These are phyloP conservation scores for Termitomyces sp. DNA, from an alignment of 768 basidiomycete genomes.

Conservation along the genomic window DNA sequence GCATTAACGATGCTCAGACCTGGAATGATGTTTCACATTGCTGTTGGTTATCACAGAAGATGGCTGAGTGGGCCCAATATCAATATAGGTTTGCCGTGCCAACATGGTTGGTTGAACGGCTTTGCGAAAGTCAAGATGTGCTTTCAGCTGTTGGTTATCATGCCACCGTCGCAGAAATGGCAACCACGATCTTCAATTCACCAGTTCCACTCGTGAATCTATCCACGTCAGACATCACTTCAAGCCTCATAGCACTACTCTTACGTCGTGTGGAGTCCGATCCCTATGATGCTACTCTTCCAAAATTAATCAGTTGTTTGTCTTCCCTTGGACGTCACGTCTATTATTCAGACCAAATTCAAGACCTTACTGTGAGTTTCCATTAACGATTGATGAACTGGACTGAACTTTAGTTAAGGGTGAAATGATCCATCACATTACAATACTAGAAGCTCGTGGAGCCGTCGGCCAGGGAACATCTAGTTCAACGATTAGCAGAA, in stretches of 20 bases:
- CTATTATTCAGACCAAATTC: constrained; percentile 95
- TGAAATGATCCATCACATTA: constrained; percentile 73
- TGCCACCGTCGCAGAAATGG: constrained; percentile 65
- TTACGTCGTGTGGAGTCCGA: constrained; percentile 63
- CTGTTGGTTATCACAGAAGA: constrained; percentile 74
- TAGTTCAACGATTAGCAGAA: constrained; percentile 32
- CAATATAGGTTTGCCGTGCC: constrained; percentile 92
- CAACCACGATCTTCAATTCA: constrained; percentile 77
- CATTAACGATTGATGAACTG: not conserved
- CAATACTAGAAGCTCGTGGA: constrained; percentile 64
- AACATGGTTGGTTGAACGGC: constrained; percentile 73
- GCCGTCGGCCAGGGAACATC: constrained; percentile 32
- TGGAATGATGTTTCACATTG: constrained; percentile 73
- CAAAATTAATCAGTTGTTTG: constrained; percentile 67
- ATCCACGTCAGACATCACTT: constrained; percentile 84
- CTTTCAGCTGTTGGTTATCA: constrained; percentile 44
- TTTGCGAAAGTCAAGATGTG: constrained; percentile 57
- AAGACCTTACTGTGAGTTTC: constrained; percentile 66
- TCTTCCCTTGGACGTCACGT: constrained; percentile 84
- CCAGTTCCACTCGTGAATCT: constrained; percentile 82
- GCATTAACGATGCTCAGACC: constrained; percentile 50
- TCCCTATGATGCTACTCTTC: constrained; percentile 58
- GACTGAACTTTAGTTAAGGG: constrained; percentile 29
- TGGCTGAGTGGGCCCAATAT: constrained; percentile 86
- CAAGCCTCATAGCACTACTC: constrained; percentile 69